Base-by-base conservation (phyloP, 768 basidiomycete species). In the Clitopilus hobsonii region DNA sequence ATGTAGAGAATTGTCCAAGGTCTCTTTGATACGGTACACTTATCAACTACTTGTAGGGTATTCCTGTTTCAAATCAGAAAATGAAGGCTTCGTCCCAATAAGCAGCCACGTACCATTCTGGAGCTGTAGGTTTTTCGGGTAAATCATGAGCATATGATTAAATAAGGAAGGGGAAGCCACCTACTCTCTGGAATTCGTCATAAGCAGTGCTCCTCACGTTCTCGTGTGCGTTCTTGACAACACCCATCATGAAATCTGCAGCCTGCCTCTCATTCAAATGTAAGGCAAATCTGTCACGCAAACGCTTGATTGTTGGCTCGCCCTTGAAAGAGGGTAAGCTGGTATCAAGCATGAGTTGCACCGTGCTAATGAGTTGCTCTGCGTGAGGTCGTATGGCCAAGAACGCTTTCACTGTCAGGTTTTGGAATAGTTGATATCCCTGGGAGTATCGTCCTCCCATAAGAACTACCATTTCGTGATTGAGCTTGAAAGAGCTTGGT, bases 281-380 rank as follows among this genome's bases (percentile, higher is more conserved):
- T 27, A 89, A 77, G 38, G 83, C 86, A 74, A 97, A 99, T 22
- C 97, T 82, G 57, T 97, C 94, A 55, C 83, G 78, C 41, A 99
- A 74, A 25, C 97, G 75, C 61, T 82, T 84, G 68, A 98, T 95
- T 2, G 97, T 98, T 0, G 76, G 76, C 65, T 98, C 95, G 47
- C 96, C 97, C 67, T 98, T 98, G 82, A 98, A 98, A 5, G 91
- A 94, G 10, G 97, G 97, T 24, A 99, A 74, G 11, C 88, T 92
- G 6, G 97, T 94, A 32, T 89, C 94, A 14, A 98, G 81, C 97
- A 99, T 99, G 53, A 98, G 80, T 57, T 86, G 87, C 1, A 91
- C 90, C 5, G 94, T 87, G 64, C 88, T 85, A 61, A 95, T 80
- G 22, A 99, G 81, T 62, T 96, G 91, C 47, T 94, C 90, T 4